Conservation (phyloP, 1,284 basidiomycete genomes). For the Fomitopsis palustris region DNA sequence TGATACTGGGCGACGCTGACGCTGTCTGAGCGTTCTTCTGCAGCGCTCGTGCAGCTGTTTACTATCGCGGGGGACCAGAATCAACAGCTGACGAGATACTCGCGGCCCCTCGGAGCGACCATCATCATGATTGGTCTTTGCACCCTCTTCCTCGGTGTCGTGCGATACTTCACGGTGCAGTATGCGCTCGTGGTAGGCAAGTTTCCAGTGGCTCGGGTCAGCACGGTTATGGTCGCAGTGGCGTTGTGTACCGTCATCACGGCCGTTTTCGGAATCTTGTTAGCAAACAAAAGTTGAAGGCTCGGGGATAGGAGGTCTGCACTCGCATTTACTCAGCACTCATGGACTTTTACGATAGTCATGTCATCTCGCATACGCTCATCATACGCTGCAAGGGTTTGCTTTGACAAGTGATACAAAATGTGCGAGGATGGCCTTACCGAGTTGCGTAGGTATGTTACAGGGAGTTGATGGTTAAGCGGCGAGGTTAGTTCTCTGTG, state of each 20-base stretch:
- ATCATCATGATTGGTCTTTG: slow-evolving; percentile 48
- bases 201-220: slow-evolving; percentile 53
- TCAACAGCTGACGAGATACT: slow-evolving; percentile 35
- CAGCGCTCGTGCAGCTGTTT: slow-evolving; percentile 58
- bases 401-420: no score
- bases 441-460: not conserved
- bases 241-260: slow-evolving; percentile 41
- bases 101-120: slow-evolving; percentile 52
- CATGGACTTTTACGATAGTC: not conserved
- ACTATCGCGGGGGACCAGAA: slow-evolving; percentile 35
- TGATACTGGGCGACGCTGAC: not conserved
- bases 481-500: not conserved
- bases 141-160: slow-evolving; percentile 47
- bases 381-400: no score
- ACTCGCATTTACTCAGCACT: no score
- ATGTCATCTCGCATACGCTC: not conserved
- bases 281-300: not conserved
- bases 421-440: no score
- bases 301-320: not conserved
- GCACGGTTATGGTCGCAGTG: slow-evolving; percentile 41
- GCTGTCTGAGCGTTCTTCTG: not conserved
- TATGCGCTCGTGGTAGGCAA: slow-evolving; percentile 47
- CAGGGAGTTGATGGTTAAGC: not conserved
- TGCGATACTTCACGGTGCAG: slow-evolving; percentile 56
- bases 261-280: slow-evolving; percentile 47